phyloP scores from a whole-genome alignment of 1,284 basidiomycete genomes.

The Phellinidium pouzarii region DNA sequence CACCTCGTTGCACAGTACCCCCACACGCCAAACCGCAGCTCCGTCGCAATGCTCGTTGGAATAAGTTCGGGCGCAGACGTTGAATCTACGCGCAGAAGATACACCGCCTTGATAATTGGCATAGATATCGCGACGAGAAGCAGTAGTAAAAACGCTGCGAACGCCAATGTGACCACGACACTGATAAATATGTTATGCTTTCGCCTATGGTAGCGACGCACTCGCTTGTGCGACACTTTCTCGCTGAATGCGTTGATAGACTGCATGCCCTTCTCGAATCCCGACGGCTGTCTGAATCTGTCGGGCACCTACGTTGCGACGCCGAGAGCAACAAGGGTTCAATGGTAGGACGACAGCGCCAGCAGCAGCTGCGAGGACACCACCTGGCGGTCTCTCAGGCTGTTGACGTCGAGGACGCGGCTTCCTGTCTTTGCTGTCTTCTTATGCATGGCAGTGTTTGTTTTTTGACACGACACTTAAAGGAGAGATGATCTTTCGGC shows the following conservation, averaged over 20 bases:
- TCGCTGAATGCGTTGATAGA: neutral
- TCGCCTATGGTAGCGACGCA: constrained; percentile 11
- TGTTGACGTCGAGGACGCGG: no score
- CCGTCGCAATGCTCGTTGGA: constrained; percentile 48
- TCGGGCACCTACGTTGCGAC: no score
- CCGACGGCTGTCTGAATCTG: no score
- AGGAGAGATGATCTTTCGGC: no score
- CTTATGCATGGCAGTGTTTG: no score
- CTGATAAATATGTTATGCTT: constrained; percentile 29
- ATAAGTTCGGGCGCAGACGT: constrained; percentile 30
- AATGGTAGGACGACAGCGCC: no score
- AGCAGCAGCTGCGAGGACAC: no score
- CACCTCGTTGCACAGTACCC: constrained; percentile 60
- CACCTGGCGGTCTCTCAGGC: no score
- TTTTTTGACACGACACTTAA: no score
- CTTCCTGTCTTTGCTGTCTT: no score
- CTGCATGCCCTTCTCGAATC: no score
- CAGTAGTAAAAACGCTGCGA: constrained; percentile 59
- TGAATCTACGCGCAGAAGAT: constrained; percentile 53
- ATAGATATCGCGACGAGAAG: constrained; percentile 68
- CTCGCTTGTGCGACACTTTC: constrained; percentile 3
- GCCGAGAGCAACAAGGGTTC: no score
- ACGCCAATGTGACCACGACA: constrained; percentile 37
- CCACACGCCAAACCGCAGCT: constrained; percentile 69
- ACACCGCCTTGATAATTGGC: constrained; percentile 67